Evolutionary conservation across 495 filamentous ascomycete species (phyloP).

Genomic region (Penicillium pancosmium): DNA sequence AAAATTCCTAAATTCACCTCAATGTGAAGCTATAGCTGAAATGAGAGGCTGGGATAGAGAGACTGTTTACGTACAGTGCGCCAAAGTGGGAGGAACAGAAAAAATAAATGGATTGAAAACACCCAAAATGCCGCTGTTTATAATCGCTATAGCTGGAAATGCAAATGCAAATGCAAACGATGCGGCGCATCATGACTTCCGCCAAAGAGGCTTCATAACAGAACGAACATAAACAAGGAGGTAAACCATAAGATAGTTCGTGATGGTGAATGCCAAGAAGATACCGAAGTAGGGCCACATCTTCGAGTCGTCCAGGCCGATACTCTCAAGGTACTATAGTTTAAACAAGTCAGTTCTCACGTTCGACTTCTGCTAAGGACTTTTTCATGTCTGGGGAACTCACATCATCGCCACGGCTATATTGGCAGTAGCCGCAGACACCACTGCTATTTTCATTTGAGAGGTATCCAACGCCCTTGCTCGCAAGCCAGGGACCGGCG

Average conservation of each 20-base stretch:
- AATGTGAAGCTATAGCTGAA: too few species aligned
- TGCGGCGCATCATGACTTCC: constrained; percentile 22
- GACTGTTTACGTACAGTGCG: neutral
- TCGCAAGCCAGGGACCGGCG: constrained; percentile 64
- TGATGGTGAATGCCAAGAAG: constrained; percentile 68
- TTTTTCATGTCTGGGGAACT: constrained; percentile 8
- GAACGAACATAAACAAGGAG: constrained; percentile 41
- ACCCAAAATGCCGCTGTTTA: neutral
- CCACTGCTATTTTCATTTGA: constrained; percentile 35
- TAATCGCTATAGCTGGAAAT: neutral
- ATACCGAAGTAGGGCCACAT: constrained; percentile 76
- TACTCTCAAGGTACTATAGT: constrained; percentile 57
- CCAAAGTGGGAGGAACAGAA: neutral
- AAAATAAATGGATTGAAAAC: neutral
- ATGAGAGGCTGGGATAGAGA: neutral
- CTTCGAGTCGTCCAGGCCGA: constrained; percentile 62
- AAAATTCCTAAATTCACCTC: too few species aligned
- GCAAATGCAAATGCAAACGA: neutral
- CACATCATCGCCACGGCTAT: constrained; percentile 58
- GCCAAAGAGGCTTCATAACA: constrained; percentile 40
- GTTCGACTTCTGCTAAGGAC: neutral
- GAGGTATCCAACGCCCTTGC: constrained; percentile 69
- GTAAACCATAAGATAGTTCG: constrained; percentile 74
- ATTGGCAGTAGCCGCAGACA: constrained; percentile 62
- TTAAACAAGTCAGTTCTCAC: constrained; percentile 13